These are phyloP conservation scores for Geranium brycei DNA, from an alignment of 345 rosid species.

Conservation along the genomic window DNA sequence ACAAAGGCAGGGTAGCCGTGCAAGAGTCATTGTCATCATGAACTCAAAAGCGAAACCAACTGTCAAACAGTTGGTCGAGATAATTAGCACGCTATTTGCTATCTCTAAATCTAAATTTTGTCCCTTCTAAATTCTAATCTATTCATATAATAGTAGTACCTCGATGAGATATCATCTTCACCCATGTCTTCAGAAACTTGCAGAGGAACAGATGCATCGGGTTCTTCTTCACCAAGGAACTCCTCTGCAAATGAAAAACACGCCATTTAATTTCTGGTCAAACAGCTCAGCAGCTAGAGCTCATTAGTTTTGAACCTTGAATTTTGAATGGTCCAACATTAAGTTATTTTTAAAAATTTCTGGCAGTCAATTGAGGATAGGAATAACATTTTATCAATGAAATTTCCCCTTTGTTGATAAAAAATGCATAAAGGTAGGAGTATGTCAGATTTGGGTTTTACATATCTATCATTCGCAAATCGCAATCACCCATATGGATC, in stretches of 20 bases:
- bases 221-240: constrained; percentile 47
- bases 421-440: not conserved
- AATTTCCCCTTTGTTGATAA: not conserved
- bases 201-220: constrained; percentile 37
- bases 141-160: constrained; percentile 26
- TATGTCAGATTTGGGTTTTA: not conserved
- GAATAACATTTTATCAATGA: not conserved
- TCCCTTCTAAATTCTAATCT: too few species aligned
- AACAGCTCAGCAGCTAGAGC: not conserved
- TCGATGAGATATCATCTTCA: constrained; percentile 76
- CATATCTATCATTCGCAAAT: not conserved
- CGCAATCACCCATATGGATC: not conserved
- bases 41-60: not conserved
- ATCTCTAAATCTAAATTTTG: not conserved
- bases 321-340: not conserved
- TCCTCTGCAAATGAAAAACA: constrained; percentile 32
- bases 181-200: constrained; percentile 58
- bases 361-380: not conserved
- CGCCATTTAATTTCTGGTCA: constrained; percentile 2
- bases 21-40: not conserved
- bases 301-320: too few species aligned
- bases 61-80: too few species aligned
- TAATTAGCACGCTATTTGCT: not conserved
- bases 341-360: not conserved
- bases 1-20: not conserved